These are phyloP conservation scores for Apiospora aurea DNA, from an alignment of 2,329 filamentous ascomycete genomes.

Conservation along the genomic window DNA sequence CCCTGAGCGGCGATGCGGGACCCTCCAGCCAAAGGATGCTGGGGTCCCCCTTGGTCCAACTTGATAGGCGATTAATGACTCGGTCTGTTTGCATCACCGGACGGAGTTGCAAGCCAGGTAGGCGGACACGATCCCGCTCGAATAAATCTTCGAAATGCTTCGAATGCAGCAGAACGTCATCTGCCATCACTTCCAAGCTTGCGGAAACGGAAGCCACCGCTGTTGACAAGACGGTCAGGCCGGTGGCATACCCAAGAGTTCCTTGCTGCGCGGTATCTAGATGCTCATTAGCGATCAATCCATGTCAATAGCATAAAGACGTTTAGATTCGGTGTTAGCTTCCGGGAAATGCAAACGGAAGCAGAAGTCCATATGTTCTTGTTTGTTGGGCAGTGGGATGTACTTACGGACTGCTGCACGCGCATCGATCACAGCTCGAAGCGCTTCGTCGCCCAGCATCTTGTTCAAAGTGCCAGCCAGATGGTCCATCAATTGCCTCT, in stretches of 20 bases:
- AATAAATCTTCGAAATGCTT: constrained; percentile 10
- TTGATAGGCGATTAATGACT: not conserved
- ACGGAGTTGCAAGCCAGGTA: not conserved
- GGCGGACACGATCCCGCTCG: not conserved
- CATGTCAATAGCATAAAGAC: too few species aligned
- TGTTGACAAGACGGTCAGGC: not conserved
- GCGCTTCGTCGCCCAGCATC: not conserved
- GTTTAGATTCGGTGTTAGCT: too few species aligned
- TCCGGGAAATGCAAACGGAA: too few species aligned
- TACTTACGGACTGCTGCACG: not conserved
- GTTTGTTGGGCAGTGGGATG: not conserved
- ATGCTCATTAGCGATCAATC: not conserved
- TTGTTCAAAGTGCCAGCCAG: not conserved
- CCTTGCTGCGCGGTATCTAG: too few species aligned
- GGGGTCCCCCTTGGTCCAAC: not conserved
- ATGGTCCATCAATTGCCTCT: not conserved
- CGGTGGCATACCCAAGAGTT: not conserved
- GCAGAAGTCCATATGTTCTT: not conserved
- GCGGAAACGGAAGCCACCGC: not conserved
- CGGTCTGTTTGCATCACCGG: not conserved
- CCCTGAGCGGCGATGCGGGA: not conserved
- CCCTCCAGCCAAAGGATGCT: not conserved
- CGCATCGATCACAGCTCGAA: not conserved
- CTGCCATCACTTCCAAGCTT: not conserved
- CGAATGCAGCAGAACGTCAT: not conserved